Evolutionary conservation across 768 basidiomycete genomes (phyloP), one percentile per base, ranked within the genome.

Genomic region (Naganishia randhawae): DNA sequence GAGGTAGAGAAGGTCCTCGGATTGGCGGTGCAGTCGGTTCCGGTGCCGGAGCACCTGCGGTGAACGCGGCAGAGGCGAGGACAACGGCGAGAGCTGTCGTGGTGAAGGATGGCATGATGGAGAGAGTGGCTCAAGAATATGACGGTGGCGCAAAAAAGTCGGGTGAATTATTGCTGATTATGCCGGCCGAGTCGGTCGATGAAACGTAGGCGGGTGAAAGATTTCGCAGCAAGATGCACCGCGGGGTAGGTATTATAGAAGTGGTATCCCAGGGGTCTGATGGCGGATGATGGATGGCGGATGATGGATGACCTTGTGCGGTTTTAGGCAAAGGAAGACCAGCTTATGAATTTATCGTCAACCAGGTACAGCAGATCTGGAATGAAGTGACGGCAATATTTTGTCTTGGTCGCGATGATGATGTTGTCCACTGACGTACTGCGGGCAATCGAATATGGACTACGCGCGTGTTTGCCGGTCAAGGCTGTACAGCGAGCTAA

Each of bases 1-100:
- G 71, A 10, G 68, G 65, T 22, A 68, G 62, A 1, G 63, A 61
- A 2, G 70, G 55, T 37, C 55, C 45, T 17, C 65, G 48, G 27
- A 66, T 66, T 8, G 50, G 62, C 52, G 65, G 65, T 22, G 19
- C 4, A 7, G 55, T 51, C 6, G 63, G 63, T 37, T 61, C 39
- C 19, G 57, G 57, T 41, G 57, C 33, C 22, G 57, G 57, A 9
- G 57, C 57, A 11, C 37, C 57, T 5, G 57, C 35, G 37, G 57
- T 41, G 57, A 61, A 29, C 13, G 57, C 57, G 11, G 57, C 57
- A 11, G 57, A 61, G 37, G 57, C n/a, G 8, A 61, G 37, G 2
- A 29, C 57, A 11, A 61, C 9, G 4, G 37, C 57, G 4, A 61
- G 32, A 3, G 57, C 57, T 61, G 57, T 29, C 22, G 37, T 61